phyloP scores from a whole-genome alignment of 2,329 filamentous ascomycete genomes.

The Pseudogymnoascus sp. region DNA sequence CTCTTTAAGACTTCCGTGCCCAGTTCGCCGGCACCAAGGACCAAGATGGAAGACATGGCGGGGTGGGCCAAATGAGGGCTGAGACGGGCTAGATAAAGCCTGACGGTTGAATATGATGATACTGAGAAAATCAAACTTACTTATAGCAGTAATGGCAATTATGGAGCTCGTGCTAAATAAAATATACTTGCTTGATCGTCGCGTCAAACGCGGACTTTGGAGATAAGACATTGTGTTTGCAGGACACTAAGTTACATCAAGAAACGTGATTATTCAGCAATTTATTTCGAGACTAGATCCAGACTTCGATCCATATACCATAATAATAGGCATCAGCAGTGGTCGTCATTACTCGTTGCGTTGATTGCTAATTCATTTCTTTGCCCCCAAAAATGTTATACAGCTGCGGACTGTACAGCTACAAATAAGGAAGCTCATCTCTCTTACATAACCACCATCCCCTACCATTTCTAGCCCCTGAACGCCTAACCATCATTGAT shows the following conservation, averaged over 20 bases:
- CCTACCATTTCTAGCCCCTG: conserved; percentile 3
- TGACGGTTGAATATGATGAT: neutral
- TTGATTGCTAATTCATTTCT: neutral
- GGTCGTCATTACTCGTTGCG: neutral
- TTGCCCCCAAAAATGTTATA: neutral
- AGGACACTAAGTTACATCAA: neutral
- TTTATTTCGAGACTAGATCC: neutral
- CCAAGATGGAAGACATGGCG: conserved; percentile 36
- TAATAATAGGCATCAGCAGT: neutral
- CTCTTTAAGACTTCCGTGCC: conserved; percentile 48
- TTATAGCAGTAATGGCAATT: neutral
- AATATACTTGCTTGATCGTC: neutral
- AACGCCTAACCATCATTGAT: conserved; percentile 2
- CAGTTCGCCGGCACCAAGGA: conserved; percentile 62
- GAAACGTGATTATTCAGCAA: conserved; percentile 6
- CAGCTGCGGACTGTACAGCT: neutral
- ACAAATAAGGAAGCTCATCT: neutral
- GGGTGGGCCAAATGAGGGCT: neutral
- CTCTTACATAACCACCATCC: conserved; percentile 9
- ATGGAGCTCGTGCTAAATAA: neutral
- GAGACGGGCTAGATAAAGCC: neutral
- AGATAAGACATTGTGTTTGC: neutral
- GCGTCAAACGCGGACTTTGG: neutral
- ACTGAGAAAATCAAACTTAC: neutral
- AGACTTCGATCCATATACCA: neutral